phyloP scores from a whole-genome alignment of 257 asterid species.

The Solanum sejunctum region DNA sequence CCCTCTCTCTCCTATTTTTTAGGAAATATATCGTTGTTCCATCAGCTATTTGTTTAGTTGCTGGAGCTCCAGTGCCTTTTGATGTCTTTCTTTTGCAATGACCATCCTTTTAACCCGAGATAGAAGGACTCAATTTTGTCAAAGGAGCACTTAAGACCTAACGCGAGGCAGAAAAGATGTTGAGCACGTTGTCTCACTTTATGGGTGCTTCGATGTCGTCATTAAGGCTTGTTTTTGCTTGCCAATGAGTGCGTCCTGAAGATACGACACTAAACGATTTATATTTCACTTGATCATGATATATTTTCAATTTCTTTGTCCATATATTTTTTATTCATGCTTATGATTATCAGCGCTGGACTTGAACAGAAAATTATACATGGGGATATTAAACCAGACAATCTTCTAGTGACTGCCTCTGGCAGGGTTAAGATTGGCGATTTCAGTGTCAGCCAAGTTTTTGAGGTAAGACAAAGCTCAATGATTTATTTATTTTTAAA shows the following conservation, averaged over 20 bases:
- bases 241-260: too few relatives aligned
- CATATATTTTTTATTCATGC: too few relatives aligned
- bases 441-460: slow-evolving; percentile 95
- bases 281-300: too few relatives aligned
- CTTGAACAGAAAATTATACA: slow-evolving; percentile 72
- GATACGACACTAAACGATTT: too few relatives aligned
- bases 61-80: not conserved
- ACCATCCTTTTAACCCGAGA: not conserved
- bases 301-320: too few relatives aligned
- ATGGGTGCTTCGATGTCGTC: too few relatives aligned
- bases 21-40: not conserved
- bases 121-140: not conserved
- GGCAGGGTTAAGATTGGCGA: slow-evolving; percentile 93
- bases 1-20: not conserved
- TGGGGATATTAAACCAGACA: slow-evolving; percentile 95
- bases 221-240: too few relatives aligned
- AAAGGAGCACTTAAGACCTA: not conserved
- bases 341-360: not conserved
- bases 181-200: not conserved
- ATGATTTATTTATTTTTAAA: not conserved
- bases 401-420: slow-evolving; percentile 66
- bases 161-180: not conserved
- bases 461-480: slow-evolving; percentile 45
- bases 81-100: not conserved
- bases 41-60: not conserved